A percentile compares a stretch with the other conserved stretches of the same genome.
These are phyloP conservation scores for Hirsutella rhossiliensis DNA, from an alignment of 2,329 filamentous ascomycete species.

Conservation along the genomic window DNA sequence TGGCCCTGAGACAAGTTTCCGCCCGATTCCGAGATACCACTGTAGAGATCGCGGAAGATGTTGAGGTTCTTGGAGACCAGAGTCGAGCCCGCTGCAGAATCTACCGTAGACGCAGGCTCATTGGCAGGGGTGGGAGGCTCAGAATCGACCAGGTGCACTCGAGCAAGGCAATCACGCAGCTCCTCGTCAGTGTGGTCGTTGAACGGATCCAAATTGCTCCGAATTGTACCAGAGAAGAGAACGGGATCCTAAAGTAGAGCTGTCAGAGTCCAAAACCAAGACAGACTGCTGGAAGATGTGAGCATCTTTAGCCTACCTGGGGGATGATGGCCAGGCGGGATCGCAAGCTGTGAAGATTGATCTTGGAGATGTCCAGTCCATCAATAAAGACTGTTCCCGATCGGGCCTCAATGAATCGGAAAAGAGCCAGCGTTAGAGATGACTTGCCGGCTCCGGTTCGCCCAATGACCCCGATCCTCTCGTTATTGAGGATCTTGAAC, in stretches of 20 bases:
- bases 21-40: slow-evolving; percentile 57
- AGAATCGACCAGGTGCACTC: slow-evolving; percentile 53
- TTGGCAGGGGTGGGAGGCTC: slow-evolving; percentile 25
- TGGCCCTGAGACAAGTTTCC: slow-evolving; percentile 67
- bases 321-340: slow-evolving; percentile 72
- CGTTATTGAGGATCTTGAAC: slow-evolving; percentile 53
- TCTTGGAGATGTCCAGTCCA: slow-evolving; percentile 60
- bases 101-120: slow-evolving; percentile 23
- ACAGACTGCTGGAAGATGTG: not conserved
- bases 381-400: slow-evolving; percentile 59
- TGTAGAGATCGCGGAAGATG: slow-evolving; percentile 49
- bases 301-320: slow-evolving; percentile 23
- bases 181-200: slow-evolving; percentile 56
- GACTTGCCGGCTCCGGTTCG: slow-evolving; percentile 72
- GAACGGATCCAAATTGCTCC: slow-evolving; percentile 69
- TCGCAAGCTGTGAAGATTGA: slow-evolving; percentile 57
- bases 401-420: slow-evolving; percentile 62
- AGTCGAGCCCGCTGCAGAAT: slow-evolving; percentile 17
- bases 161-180: slow-evolving; percentile 55
- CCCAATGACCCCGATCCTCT: slow-evolving; percentile 66
- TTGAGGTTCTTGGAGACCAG: slow-evolving; percentile 43
- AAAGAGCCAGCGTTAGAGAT: slow-evolving; percentile 61
- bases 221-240: slow-evolving; percentile 67
- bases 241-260: slow-evolving; percentile 50
- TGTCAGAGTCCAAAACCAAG: not conserved